These are phyloP conservation scores for Fusarium coffeatum DNA, from an alignment of 2,329 filamentous ascomycete genomes.

Conservation along the genomic window DNA sequence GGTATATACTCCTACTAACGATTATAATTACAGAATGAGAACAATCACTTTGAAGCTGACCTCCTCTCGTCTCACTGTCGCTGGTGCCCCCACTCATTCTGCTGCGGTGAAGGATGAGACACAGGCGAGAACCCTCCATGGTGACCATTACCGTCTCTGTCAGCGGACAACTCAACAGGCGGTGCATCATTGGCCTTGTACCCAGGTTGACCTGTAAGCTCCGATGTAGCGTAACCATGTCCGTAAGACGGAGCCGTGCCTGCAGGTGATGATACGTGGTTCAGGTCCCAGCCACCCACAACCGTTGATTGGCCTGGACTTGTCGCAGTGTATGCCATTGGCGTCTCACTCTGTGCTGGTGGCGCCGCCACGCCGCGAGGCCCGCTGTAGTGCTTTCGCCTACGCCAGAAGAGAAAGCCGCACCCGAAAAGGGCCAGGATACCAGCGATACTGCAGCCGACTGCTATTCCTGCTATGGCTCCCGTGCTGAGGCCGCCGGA, in stretches of 20 bases:
- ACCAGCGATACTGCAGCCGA: not conserved
- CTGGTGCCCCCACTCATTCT: not conserved
- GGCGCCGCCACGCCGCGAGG: slow-evolving; percentile 12
- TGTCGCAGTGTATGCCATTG: not conserved
- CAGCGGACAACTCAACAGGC: not conserved
- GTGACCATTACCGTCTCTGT: not conserved
- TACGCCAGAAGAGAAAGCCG: not conserved
- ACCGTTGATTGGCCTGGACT: not conserved
- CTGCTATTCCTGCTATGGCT: slow-evolving; percentile 16
- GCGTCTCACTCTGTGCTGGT: not conserved
- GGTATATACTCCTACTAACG: not conserved
- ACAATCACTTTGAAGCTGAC: not conserved
- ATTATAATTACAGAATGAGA: not conserved
- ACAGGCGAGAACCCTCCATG: not conserved
- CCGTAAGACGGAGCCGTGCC: not conserved
- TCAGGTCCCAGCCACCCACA: not conserved
- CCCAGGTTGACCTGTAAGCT: not conserved
- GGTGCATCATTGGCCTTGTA: not conserved
- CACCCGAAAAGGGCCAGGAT: slow-evolving; percentile 1
- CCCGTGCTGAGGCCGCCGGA: not conserved
- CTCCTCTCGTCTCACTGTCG: not conserved
- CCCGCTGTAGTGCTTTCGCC: slow-evolving; percentile 8
- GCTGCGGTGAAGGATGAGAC: not conserved
- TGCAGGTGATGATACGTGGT: not conserved
- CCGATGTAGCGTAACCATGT: not conserved